Conservation (phyloP, 176 grass and related monocot genomes). For the Typha latifolia region DNA sequence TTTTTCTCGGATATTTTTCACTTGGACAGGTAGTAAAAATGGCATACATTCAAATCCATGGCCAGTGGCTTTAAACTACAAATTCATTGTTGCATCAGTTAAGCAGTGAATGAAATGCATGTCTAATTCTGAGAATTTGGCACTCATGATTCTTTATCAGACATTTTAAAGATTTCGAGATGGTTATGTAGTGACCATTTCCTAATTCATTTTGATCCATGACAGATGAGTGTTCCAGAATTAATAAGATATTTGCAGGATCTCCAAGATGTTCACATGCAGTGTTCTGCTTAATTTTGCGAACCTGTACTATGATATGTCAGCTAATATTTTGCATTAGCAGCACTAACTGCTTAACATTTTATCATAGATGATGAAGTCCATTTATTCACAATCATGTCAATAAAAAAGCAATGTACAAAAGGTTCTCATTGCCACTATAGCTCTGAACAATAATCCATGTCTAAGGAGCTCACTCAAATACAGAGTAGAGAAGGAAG, state of each 20-base stretch:
- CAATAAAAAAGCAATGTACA: neutral
- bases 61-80: slow-evolving; percentile 23
- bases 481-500: neutral
- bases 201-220: neutral
- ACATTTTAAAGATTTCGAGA: neutral
- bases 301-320: too few species aligned
- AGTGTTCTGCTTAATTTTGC: too few species aligned
- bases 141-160: neutral
- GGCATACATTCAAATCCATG: slow-evolving; percentile 24
- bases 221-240: neutral
- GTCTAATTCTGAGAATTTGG: neutral
- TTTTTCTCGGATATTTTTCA: slow-evolving; percentile 33
- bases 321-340: too few species aligned
- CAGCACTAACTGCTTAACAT: too few species aligned
- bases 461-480: neutral
- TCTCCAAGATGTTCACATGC: neutral
- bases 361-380: too few species aligned
- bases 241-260: neutral
- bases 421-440: neutral
- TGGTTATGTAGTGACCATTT: neutral
- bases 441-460: neutral
- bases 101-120: neutral
- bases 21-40: slow-evolving; percentile 34
- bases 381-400: neutral
- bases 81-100: neutral